Percentiles rank a stretch among this genome's conserved stretches.
Evolutionary conservation across 2,329 filamentous ascomycete genomes (phyloP).

Genomic region (Bipolaris gigantea): DNA sequence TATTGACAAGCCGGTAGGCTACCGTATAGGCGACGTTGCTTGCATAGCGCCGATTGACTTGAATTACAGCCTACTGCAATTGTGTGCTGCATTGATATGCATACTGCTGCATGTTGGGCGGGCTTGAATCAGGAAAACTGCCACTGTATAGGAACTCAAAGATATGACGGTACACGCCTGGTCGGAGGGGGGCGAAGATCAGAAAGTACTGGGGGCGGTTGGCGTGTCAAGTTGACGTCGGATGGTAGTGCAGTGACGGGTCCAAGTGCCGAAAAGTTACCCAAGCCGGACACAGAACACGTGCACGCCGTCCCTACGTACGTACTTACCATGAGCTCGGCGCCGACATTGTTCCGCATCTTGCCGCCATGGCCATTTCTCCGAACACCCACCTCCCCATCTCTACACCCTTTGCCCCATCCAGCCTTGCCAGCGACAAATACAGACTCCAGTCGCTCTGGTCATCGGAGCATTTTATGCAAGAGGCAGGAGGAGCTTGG

Average conservation of each 20-base stretch:
- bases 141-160: neutral
- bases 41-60: neutral
- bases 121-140: neutral
- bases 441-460: neutral
- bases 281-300: neutral
- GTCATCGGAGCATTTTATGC: constrained; percentile 10
- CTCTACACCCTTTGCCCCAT: neutral
- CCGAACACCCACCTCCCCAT: neutral
- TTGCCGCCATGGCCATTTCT: neutral
- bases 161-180: neutral
- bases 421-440: neutral
- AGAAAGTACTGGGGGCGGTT: neutral
- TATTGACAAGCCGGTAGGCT: neutral
- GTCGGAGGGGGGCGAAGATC: neutral
- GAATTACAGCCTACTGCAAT: neutral
- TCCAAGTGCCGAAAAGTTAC: neutral
- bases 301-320: neutral
- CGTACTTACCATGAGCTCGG: neutral
- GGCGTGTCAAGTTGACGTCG: neutral
- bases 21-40: neutral
- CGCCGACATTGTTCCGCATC: neutral
- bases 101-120: neutral
- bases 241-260: neutral
- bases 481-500: constrained; percentile 14
- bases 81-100: neutral